Base-by-base conservation (phyloP, 306 rosid species). In the Castanospermum australe region DNA sequence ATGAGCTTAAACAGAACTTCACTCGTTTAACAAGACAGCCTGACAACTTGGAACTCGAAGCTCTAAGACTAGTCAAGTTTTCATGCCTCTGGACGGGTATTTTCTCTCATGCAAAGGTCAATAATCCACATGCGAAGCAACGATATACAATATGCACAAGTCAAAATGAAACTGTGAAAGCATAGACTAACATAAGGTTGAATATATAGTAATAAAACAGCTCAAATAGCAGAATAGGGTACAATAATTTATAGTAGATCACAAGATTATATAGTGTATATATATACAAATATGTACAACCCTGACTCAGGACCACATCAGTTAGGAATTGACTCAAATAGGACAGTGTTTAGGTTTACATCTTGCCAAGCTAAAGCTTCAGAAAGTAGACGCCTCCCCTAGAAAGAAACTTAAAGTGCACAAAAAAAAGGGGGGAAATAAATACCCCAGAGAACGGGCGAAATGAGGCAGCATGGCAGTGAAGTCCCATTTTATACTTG, bases 251-350 rank as follows among this genome's bases (percentile, higher is more conserved):
- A 64, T 54, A 70, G 85, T 48, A 60, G 21, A 78, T 50, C 59
- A 72, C 69, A 78, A 55, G 51, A 72, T 54, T 72, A 42, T 78
- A 65, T 78, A 66, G 59, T 56, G 51, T 84, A 79, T 74, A 61
- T 84, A 79, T 74, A 32, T 83, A 83, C 79, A 83, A 61, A 82
- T 76, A 76, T 82, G 47, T 59, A 79, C 81, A 66, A n/a, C 74
- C 42, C 63, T 62, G 57, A 62, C 41, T 67, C 39, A 44, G 69
- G 81, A 78, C 68, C 77, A 36, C 21, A 45, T 18, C 0, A 62
- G 61, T 30, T 55, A 77, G n/a, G n/a, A n/a, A n/a, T n/a, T 65
- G 63, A 60, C 54, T 77, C 71, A 44, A 63, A 62, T 24, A 10
- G 50, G 20, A 64, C 20, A 71, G 44, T 20, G 22, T 83, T 21